phyloP scores from a whole-genome alignment of 306 rosid species.

The Luffa acutangula region DNA sequence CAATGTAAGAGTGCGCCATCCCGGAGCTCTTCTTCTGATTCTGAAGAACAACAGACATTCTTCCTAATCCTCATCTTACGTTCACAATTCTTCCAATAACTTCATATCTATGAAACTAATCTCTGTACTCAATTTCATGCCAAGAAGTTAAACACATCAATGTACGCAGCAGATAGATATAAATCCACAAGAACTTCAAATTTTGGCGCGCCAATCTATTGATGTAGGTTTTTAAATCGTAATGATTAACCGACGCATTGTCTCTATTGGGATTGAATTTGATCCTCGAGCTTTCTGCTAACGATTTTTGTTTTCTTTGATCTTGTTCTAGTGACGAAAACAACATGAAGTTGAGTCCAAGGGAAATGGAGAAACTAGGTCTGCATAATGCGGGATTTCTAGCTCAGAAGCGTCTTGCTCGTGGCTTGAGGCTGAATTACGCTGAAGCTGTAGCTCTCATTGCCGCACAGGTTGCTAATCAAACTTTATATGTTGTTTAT shows the following conservation, averaged over 20 bases:
- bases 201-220: neutral
- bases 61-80: too few species aligned
- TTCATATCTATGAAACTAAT: too few species aligned
- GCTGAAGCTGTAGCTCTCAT: conserved; percentile 78
- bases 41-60: too few species aligned
- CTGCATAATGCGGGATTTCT: conserved; percentile 76
- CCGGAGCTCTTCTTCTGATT: too few species aligned
- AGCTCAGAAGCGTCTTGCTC: conserved; percentile 96
- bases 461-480: conserved; percentile 54
- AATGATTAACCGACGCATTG: neutral
- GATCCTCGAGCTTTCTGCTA: neutral
- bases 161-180: too few species aligned
- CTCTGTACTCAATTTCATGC: too few species aligned
- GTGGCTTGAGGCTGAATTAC: conserved; percentile 72
- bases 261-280: neutral
- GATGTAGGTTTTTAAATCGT: neutral
- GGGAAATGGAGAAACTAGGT: conserved; percentile 60
- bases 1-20: too few species aligned
- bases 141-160: too few species aligned
- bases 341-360: conserved; percentile 56
- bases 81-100: too few species aligned
- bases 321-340: neutral
- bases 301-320: neutral
- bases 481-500: neutral
- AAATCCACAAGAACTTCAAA: too few species aligned